Conservation (phyloP, 441 rosid genomes). For the Eutrema salsugineum region DNA sequence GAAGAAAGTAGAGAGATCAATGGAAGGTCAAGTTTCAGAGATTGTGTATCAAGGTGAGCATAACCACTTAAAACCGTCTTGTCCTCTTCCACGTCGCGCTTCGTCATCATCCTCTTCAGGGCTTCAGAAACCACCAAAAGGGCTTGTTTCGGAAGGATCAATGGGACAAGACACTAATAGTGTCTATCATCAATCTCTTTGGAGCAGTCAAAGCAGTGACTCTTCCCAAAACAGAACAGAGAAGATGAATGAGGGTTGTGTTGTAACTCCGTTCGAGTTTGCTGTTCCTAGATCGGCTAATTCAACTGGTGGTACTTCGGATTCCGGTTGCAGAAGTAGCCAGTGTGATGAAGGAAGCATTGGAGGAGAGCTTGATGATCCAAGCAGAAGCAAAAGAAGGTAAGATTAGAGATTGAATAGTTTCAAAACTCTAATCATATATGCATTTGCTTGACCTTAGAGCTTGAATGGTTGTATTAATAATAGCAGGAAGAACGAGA, state of each 20-base stretch:
- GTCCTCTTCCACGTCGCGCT: slow-evolving; percentile 27
- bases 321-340: slow-evolving; percentile 56
- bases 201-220: slow-evolving; percentile 46
- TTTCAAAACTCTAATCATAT: neutral
- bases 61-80: slow-evolving; percentile 66
- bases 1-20: slow-evolving; percentile 89
- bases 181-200: slow-evolving; percentile 16
- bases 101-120: slow-evolving; percentile 24
- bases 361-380: slow-evolving; percentile 55
- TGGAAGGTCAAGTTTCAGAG: slow-evolving; percentile 84
- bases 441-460: neutral
- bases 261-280: slow-evolving; percentile 27
- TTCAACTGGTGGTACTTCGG: slow-evolving; percentile 46
- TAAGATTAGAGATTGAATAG: slow-evolving; percentile 7
- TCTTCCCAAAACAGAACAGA: slow-evolving; percentile 44
- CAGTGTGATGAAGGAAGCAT: slow-evolving; percentile 64
- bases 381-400: slow-evolving; percentile 65
- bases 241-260: slow-evolving; percentile 44
- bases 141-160: slow-evolving; percentile 35
- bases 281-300: slow-evolving; percentile 37
- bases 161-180: slow-evolving; percentile 30
- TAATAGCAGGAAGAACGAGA: slow-evolving; percentile 51
- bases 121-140: slow-evolving; percentile 34
- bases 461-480: neutral
- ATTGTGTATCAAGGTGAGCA: slow-evolving; percentile 95